A percentile compares a stretch with the other conserved stretches of the same genome.
Conservation (phyloP, 2,329 filamentous ascomycete species). For the Penicillium sp. region DNA sequence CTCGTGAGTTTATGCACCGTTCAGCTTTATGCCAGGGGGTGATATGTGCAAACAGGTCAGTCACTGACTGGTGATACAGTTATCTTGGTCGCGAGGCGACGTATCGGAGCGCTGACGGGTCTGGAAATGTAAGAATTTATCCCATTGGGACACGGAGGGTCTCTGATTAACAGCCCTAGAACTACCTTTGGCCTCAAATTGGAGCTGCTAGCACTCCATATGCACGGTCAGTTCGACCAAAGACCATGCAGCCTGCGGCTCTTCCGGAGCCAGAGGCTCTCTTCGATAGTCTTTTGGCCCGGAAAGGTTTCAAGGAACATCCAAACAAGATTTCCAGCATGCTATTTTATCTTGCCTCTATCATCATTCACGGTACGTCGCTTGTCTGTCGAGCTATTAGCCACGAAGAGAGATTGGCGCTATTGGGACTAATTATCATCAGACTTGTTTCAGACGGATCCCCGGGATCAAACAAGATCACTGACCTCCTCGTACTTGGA, state of each 20-base stretch:
- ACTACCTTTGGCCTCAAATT: conserved; percentile 59
- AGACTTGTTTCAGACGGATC: conserved; percentile 64
- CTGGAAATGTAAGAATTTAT: conserved; percentile 36
- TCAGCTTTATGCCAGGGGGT: too few relatives aligned
- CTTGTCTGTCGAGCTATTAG: neutral
- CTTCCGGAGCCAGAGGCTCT: conserved; percentile 63
- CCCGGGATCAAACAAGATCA: conserved; percentile 59
- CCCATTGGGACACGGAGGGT: conserved; percentile 29
- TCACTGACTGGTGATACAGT: conserved; percentile 21
- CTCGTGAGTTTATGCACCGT: conserved; percentile 37
- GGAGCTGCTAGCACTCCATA: conserved; percentile 65
- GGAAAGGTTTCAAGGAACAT: conserved; percentile 60
- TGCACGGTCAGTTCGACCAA: conserved; percentile 61
- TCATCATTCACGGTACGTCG: conserved; percentile 55
- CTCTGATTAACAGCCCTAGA: conserved; percentile 49
- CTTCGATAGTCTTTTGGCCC: conserved; percentile 65
- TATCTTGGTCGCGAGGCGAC: conserved; percentile 38
- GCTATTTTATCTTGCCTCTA: conserved; percentile 70
- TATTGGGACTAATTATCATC: conserved; percentile 21
- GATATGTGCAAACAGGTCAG: conserved; percentile 5
- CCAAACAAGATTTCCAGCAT: conserved; percentile 70
- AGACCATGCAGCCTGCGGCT: conserved; percentile 54
- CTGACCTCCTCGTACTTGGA: conserved; percentile 72
- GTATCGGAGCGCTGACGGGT: conserved; percentile 39
- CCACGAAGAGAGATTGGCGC: neutral